Evolutionary conservation across 2,329 filamentous ascomycete genomes (phyloP).

Genomic region (Colletotrichum echinochloae): DNA sequence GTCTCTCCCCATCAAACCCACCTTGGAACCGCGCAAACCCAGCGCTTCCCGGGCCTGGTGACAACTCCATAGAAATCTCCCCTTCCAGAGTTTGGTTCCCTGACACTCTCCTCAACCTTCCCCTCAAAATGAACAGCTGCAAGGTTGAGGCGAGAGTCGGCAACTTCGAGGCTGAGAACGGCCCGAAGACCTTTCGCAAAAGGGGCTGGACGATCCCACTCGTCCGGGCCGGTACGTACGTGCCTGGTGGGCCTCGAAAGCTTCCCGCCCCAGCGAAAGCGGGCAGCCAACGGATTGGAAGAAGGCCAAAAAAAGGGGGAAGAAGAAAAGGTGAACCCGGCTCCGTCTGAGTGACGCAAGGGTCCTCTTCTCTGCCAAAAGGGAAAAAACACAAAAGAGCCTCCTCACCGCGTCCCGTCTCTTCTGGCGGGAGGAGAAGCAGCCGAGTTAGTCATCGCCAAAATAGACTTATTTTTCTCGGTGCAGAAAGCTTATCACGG

Average conservation of each 20-base stretch:
- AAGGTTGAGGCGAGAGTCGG: not conserved
- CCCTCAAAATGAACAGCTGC: not conserved
- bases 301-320: not conserved
- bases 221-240: not conserved
- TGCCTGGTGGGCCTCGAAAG: too few relatives aligned
- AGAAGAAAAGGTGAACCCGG: not conserved
- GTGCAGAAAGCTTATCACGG: too few relatives aligned
- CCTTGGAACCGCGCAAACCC: not conserved
- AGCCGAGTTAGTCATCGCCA: not conserved
- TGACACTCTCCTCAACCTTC: not conserved
- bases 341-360: not conserved
- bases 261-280: not conserved
- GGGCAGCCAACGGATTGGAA: not conserved
- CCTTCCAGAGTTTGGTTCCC: not conserved
- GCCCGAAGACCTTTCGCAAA: not conserved
- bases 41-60: too few relatives aligned
- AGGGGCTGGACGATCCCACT: not conserved
- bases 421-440: not conserved
- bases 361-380: not conserved
- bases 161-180: not conserved
- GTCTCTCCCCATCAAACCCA: not conserved
- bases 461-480: not conserved
- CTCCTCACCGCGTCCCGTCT: not conserved
- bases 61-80: not conserved
- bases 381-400: not conserved